These are phyloP conservation scores for Blastomyces gilchristii DNA, from an alignment of 2,329 filamentous ascomycete species.

Conservation along the genomic window DNA sequence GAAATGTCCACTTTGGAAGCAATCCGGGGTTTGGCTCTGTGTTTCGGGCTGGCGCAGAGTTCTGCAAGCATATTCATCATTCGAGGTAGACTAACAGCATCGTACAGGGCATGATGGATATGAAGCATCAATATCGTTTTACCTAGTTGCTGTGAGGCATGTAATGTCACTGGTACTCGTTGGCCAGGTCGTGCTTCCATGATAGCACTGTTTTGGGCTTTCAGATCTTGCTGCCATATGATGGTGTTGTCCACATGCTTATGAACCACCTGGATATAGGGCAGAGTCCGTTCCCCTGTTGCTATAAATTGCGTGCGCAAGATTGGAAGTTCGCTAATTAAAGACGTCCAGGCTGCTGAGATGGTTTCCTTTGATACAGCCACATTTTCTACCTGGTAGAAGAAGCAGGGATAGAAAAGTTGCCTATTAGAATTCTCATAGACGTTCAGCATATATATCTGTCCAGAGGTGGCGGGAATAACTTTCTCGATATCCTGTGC, in stretches of 20 bases:
- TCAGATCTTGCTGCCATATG: slow-evolving; percentile 19
- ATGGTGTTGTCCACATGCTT: slow-evolving; percentile 30
- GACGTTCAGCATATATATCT: slow-evolving; percentile 66
- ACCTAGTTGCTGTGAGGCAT: slow-evolving; percentile 22
- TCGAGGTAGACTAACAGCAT: slow-evolving; percentile 64
- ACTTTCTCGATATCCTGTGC: slow-evolving; percentile 43
- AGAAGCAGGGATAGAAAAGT: slow-evolving; percentile 66
- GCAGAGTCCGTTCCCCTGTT: slow-evolving; percentile 37
- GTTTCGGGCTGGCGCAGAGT: slow-evolving; percentile 28
- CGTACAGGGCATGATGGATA: slow-evolving; percentile 83
- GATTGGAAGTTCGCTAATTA: slow-evolving; percentile 50
- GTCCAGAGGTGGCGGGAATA: slow-evolving; percentile 64
- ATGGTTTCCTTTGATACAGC: slow-evolving; percentile 35
- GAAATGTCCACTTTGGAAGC: slow-evolving; percentile 26
- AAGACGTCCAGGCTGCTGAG: slow-evolving; percentile 48
- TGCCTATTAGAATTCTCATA: slow-evolving; percentile 59
- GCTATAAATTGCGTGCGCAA: slow-evolving; percentile 58
- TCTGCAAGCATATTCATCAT: slow-evolving; percentile 47
- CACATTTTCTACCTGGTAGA: slow-evolving; percentile 43
- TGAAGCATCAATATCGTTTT: slow-evolving; percentile 40
- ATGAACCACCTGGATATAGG: slow-evolving; percentile 56
- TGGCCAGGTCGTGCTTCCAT: slow-evolving; percentile 14
- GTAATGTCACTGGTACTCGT: slow-evolving; percentile 25
- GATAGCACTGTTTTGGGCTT: slow-evolving; percentile 15
- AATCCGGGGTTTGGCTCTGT: slow-evolving; percentile 2